Evolutionary conservation across 305 asterid genomes (phyloP), one percentile per base, ranked within the genome.

Genomic region (Fraxinus baroniana): DNA sequence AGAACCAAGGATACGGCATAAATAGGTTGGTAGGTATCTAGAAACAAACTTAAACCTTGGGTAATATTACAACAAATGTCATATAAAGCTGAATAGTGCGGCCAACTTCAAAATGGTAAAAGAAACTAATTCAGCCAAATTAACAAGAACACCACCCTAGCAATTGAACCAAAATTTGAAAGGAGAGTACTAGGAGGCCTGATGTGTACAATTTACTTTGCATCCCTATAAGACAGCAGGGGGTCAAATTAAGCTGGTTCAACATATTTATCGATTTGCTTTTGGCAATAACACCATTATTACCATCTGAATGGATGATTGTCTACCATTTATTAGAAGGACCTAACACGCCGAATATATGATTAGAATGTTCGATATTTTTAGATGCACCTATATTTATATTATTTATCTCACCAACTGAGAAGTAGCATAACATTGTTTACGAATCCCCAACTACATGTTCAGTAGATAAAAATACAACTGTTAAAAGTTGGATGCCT

Each of bases 1-100:
- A 22, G 36, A 49, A 55, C 9, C 78, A 39, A 8, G 79, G 39
- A 77, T 62, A 24, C 74, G 76, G 82, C 71, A 85, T 76, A 28
- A 22, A 71, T 30, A 37, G 80, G 75, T 7, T 17, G 5, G 12
- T 44, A 72, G 74, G 70, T 20, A 72, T 79, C 80, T 55, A 33
- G 1, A 30, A 75, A 78, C 41, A 55, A 64, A 20, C 68, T 37
- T 44, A 81, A 5, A 77, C 30, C 66, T 20, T 49, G 46, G 76
- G 49, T 66, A 24, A 30, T 30, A 37, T 41, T 57, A 77, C 44
- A 70, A 46, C 60, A 77, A 46, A 55, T 52, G 20, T 57, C 13
- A 71, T 9, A 64, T 73, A 37, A 9, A 33, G 32, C 26, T 66
- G 32, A 62, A 44, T 13, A 28, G 37, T 66, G 71, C 70, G 0